Conservation (phyloP, 129 eudicot genomes). For the Pulicaria dysenterica region DNA sequence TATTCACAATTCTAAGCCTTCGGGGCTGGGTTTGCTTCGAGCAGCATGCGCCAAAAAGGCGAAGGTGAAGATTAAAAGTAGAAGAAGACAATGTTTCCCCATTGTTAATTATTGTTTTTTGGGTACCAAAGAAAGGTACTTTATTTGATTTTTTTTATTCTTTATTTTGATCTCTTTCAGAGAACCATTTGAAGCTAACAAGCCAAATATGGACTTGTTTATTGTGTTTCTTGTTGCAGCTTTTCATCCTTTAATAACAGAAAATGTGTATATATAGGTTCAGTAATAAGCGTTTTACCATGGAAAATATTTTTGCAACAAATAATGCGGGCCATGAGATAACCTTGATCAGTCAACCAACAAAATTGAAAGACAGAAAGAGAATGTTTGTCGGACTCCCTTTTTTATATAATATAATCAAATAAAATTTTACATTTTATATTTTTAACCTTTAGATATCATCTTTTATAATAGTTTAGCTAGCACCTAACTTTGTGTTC, state of each 20-base stretch:
- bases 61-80: slow-evolving; percentile 6
- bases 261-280: not conserved
- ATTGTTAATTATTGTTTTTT: slow-evolving; percentile 10
- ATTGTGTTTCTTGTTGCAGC: slow-evolving; percentile 3
- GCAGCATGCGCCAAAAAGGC: not conserved
- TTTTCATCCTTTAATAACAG: slow-evolving; percentile 4
- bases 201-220: not conserved
- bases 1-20: slow-evolving; percentile 9
- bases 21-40: not conserved
- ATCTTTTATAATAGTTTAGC: no score
- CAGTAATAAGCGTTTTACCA: slow-evolving; percentile 23
- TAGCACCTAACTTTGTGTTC: no score
- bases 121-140: not conserved
- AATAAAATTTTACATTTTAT: no score
- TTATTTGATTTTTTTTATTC: not conserved
- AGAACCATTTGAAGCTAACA: not conserved
- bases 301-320: not conserved
- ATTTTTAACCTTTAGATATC: no score
- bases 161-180: slow-evolving; percentile 8
- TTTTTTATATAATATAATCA: not conserved
- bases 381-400: slow-evolving; percentile 3
- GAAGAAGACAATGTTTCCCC: slow-evolving; percentile 4
- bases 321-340: no score
- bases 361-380: not conserved
- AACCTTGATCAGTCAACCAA: not conserved